Percentiles rank a stretch among this genome's conserved stretches.
Conservation (phyloP, 176 grass and related monocot genomes). For the Oryza punctata region DNA sequence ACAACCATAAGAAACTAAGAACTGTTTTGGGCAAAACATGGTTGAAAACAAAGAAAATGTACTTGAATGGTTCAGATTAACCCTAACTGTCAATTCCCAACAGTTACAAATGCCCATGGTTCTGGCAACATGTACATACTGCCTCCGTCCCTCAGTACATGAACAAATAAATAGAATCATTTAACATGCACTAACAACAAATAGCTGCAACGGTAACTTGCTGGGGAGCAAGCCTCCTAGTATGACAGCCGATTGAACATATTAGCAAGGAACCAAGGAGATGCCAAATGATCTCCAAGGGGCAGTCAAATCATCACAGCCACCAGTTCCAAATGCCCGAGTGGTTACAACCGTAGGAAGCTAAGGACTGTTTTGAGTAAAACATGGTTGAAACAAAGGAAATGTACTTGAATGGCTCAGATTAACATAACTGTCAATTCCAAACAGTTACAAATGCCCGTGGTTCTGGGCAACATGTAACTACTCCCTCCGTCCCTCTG, state of each 20-base stretch:
- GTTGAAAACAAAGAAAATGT: background rate
- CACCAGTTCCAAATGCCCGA: no score
- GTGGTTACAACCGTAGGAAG: background rate
- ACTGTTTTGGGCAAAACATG: background rate
- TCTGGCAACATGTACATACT: background rate
- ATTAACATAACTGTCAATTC: background rate
- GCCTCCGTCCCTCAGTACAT: background rate
- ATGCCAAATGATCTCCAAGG: background rate
- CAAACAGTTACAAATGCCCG: background rate
- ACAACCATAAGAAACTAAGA: background rate
- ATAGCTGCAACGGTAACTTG: conserved; percentile 13
- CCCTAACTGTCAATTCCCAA: background rate
- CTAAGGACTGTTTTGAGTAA: background rate
- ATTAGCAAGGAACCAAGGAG: background rate
- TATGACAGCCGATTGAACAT: background rate
- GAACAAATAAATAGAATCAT: background rate
- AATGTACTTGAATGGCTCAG: conserved; percentile 3
- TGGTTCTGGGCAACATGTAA: background rate
- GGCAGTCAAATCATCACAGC: no score
- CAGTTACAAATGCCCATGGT: background rate
- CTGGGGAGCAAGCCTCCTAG: background rate
- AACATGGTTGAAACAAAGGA: background rate
- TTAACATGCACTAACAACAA: conserved; percentile 1
- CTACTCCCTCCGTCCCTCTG: background rate
- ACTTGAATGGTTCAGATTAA: conserved; percentile 14